Percentiles rank a stretch among this genome's conserved stretches.
These are phyloP conservation scores for Citrus trifoliata DNA, from an alignment of 345 rosid species.

Conservation along the genomic window DNA sequence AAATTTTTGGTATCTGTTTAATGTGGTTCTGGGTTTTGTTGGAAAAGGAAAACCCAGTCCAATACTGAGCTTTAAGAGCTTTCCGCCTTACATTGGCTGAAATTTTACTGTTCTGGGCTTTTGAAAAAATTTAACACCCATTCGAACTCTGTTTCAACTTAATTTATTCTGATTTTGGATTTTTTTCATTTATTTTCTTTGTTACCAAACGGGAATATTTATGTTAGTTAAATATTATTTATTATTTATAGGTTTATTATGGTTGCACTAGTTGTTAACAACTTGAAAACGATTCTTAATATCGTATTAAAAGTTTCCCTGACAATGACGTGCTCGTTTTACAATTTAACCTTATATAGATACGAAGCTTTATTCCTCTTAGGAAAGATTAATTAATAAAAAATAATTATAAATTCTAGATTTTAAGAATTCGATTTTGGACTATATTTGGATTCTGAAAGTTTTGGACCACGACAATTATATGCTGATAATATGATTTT, in stretches of 20 bases:
- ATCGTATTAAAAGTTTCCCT: not conserved
- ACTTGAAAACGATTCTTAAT: conserved; percentile 1
- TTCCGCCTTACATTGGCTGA: not conserved
- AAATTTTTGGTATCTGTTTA: not conserved
- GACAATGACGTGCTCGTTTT: not conserved
- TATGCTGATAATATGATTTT: not conserved
- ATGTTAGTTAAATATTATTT: not conserved
- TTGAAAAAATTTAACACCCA: not conserved
- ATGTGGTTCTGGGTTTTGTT: conserved; percentile 1
- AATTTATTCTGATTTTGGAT: not conserved
- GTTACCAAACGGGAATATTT: conserved; percentile 8
- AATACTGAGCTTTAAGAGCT: not conserved
- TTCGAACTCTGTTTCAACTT: not conserved
- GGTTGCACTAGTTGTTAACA: not conserved
- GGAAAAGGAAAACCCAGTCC: not conserved
- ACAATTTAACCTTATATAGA: not conserved
- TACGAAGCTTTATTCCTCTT: not conserved
- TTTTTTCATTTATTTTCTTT: conserved; percentile 14
- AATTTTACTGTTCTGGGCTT: not conserved
- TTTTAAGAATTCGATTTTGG: not conserved
- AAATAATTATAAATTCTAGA: not conserved
- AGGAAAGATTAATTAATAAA: not conserved
- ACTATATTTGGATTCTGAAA: not conserved
- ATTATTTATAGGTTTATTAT: not conserved
- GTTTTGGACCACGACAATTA: not conserved